Percentiles rank a stretch among this genome's conserved stretches.
phyloP scores from a whole-genome alignment of 2,329 filamentous ascomycete species.

The Seiridium unicorne region DNA sequence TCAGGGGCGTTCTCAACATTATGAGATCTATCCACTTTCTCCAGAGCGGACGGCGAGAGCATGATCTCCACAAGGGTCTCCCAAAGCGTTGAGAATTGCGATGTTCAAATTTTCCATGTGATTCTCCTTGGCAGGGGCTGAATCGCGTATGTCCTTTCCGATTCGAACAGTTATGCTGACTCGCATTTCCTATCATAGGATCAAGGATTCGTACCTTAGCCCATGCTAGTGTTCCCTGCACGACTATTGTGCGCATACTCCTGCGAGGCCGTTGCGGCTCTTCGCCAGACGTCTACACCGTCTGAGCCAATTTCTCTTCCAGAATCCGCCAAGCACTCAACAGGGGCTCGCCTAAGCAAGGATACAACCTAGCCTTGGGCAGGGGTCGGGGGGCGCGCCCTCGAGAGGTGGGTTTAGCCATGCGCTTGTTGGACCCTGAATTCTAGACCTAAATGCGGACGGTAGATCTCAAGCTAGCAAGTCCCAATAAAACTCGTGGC shows the following conservation, averaged over 20 bases:
- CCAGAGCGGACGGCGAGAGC: neutral
- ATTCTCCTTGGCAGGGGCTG: neutral
- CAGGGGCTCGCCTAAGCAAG: neutral
- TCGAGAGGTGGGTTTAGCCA: neutral
- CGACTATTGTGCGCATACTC: neutral
- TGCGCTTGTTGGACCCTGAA: conserved; percentile 1
- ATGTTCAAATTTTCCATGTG: neutral
- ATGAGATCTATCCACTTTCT: conserved; percentile 7
- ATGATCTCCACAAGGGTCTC: neutral
- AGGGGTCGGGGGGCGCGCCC: neutral
- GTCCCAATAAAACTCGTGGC: neutral
- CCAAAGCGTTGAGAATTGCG: conserved; percentile 5
- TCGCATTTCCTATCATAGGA: neutral
- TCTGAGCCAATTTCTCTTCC: neutral
- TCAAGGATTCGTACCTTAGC: neutral
- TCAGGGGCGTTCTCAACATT: conserved; percentile 7
- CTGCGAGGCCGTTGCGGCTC: neutral
- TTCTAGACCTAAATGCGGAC: neutral
- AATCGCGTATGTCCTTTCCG: neutral
- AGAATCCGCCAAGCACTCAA: conserved; percentile 1
- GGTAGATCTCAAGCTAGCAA: neutral
- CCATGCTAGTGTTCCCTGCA: neutral
- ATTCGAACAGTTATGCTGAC: neutral
- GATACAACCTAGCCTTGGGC: neutral
- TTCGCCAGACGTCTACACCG: neutral